Percentiles rank a stretch among this genome's conserved stretches.
Evolutionary conservation across 1,284 basidiomycete genomes (phyloP).

Genomic region (Amylostereum areolatum): DNA sequence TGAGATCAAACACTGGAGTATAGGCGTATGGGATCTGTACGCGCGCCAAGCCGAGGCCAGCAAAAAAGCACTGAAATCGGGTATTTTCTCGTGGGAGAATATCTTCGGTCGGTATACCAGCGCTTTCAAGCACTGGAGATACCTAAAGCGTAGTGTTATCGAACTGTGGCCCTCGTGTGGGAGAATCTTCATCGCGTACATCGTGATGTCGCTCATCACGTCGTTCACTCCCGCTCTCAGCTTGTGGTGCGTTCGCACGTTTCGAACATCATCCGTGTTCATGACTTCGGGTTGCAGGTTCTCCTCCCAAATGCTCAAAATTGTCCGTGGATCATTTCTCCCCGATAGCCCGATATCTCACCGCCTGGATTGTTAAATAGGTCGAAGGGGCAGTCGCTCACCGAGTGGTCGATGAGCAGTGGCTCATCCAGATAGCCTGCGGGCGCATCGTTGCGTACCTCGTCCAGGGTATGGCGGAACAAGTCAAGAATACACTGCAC

Average conservation of each 20-base stretch:
- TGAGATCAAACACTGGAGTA: constrained; percentile 47
- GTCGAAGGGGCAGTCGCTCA: constrained; percentile 65
- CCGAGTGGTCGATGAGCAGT: constrained; percentile 50
- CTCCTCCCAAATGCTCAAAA: constrained; percentile 58
- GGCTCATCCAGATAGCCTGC: constrained; percentile 50
- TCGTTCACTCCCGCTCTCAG: constrained; percentile 59
- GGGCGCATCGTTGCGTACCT: constrained; percentile 50
- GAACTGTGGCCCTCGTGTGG: constrained; percentile 54
- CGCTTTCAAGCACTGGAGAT: constrained; percentile 42
- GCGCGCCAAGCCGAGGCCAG: constrained; percentile 36
- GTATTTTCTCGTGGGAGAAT: too few relatives aligned
- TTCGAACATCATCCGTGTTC: too few relatives aligned
- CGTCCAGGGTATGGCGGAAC: constrained; percentile 35
- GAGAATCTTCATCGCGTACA: constrained; percentile 41
- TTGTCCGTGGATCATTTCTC: constrained; percentile 38
- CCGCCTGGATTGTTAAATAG: constrained; percentile 22
- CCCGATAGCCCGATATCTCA: too few relatives aligned
- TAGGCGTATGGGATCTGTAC: constrained; percentile 75
- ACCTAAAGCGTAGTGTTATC: constrained; percentile 58
- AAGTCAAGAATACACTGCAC: constrained; percentile 33
- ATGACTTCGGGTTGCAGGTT: constrained; percentile 36
- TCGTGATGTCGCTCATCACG: constrained; percentile 35
- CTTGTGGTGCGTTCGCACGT: constrained; percentile 41
- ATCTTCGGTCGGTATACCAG: too few relatives aligned
- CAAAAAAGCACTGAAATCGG: too few relatives aligned